These are phyloP conservation scores for Collariella sp. DNA, from an alignment of 495 filamentous ascomycete species.

Conservation along the genomic window DNA sequence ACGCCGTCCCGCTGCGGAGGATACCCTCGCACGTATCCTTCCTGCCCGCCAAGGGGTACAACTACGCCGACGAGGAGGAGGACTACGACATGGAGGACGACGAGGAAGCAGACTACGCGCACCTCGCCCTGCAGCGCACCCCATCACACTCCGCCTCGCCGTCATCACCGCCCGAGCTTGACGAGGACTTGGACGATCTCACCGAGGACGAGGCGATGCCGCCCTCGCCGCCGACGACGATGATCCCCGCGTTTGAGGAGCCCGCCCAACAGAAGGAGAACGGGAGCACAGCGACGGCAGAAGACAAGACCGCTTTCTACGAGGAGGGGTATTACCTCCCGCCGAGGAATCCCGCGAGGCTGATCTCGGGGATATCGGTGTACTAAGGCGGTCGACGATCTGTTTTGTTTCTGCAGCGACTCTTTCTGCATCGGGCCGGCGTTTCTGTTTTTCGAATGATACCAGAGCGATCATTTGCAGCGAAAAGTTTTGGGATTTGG, in stretches of 20 bases:
- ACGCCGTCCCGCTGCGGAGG: conserved; percentile 38
- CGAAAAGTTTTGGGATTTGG: conserved; percentile 2
- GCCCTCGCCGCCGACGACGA: conserved; percentile 66
- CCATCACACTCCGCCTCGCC: conserved; percentile 57
- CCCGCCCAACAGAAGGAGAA: conserved; percentile 24
- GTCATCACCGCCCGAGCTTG: conserved; percentile 54
- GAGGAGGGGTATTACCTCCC: conserved; percentile 55
- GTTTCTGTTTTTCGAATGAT: conserved; percentile 21
- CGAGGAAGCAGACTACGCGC: conserved; percentile 59
- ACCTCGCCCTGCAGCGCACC: conserved; percentile 64
- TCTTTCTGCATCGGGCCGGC: conserved; percentile 33
- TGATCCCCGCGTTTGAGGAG: conserved; percentile 59
- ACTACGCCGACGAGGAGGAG: conserved; percentile 19
- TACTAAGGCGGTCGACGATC: conserved; percentile 25
- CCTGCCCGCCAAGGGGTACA: conserved; percentile 8
- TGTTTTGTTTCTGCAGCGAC: conserved; percentile 25
- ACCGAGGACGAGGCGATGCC: conserved; percentile 65
- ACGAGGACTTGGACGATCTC: conserved; percentile 60
- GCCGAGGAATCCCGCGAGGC: conserved; percentile 35
- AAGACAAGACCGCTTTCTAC: conserved; percentile 46
- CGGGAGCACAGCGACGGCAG: conserved; percentile 16
- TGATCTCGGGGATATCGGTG: conserved; percentile 43
- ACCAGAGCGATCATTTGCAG: conserved; percentile 2
- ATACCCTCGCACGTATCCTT: conserved; percentile 31
- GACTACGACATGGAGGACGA: conserved; percentile 57